Conservation (phyloP, 305 asterid species). For the Fraxinus platypoda region DNA sequence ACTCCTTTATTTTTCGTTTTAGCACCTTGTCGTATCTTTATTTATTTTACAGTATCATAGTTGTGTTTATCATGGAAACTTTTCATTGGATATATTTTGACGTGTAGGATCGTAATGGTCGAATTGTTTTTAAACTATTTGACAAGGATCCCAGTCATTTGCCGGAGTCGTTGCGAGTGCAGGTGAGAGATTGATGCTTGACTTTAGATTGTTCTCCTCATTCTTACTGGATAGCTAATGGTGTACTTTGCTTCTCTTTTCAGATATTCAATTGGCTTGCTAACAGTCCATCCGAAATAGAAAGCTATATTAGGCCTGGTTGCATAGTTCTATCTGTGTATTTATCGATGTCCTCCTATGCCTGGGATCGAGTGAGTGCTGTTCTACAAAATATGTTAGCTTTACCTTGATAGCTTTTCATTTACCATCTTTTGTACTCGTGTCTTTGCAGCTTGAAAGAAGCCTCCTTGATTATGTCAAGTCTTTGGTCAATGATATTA, state of each 20-base stretch:
- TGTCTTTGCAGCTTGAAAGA: constrained; percentile 63
- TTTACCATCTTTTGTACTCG: constrained; percentile 16
- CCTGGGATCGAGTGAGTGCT: constrained; percentile 76
- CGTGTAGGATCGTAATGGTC: constrained; percentile 74
- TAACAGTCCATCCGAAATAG: constrained; percentile 83
- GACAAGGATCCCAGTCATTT: constrained; percentile 90
- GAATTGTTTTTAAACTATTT: constrained; percentile 74
- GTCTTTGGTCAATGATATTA: constrained; percentile 45
- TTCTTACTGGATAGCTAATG: constrained; percentile 13
- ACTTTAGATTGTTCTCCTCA: neutral
- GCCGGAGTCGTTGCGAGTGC: constrained; percentile 64
- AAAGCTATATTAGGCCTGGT: constrained; percentile 88
- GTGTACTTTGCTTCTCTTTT: constrained; percentile 11
- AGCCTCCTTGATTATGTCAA: constrained; percentile 52
- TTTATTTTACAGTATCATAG: neutral
- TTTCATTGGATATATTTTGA: neutral
- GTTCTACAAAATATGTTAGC: constrained; percentile 10
- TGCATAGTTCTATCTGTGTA: constrained; percentile 73
- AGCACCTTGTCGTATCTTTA: neutral
- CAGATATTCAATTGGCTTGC: constrained; percentile 83
- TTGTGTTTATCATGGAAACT: neutral
- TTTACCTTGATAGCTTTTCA: constrained; percentile 13
- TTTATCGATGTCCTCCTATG: constrained; percentile 61
- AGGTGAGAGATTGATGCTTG: constrained; percentile 44
- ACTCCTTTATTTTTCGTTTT: neutral